A percentile compares a stretch with the other conserved stretches of the same genome.
Evolutionary conservation across 495 filamentous ascomycete genomes (phyloP).

Genomic region (Cercophora samala): DNA sequence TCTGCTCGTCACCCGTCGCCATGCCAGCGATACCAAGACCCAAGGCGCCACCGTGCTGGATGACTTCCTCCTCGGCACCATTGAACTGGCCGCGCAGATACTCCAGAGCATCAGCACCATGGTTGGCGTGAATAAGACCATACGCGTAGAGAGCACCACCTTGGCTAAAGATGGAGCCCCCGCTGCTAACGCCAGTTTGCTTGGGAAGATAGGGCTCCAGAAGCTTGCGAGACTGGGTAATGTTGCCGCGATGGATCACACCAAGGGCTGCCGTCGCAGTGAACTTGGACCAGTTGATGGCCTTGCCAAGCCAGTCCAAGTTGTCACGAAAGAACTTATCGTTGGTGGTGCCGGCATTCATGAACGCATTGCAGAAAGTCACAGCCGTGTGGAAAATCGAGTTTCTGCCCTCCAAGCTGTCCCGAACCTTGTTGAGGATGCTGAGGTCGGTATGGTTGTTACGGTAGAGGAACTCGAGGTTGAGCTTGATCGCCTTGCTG

Average conservation of each 20-base stretch:
- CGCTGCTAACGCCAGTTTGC: conserved; percentile 60
- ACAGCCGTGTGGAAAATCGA: conserved; percentile 98
- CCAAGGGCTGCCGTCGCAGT: conserved; percentile 95
- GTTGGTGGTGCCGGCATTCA: conserved; percentile 98
- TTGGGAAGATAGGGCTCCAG: conserved; percentile 92
- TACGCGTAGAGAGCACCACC: conserved; percentile 94
- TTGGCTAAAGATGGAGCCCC: conserved; percentile 90
- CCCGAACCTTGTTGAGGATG: conserved; percentile 92
- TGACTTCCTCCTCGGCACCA: conserved; percentile 83
- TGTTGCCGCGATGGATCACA: conserved; percentile 93
- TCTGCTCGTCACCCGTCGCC: conserved; percentile 85
- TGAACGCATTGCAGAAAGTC: conserved; percentile 96
- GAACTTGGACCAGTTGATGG: conserved; percentile 99
- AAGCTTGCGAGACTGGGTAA: conserved; percentile 87
- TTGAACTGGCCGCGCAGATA: conserved; percentile 86
- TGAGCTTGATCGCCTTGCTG: conserved; percentile 86
- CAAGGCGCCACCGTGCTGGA: conserved; percentile 93
- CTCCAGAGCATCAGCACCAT: conserved; percentile 86
- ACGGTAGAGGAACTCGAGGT: conserved; percentile 92
- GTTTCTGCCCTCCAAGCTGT: conserved; percentile 91
- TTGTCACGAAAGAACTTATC: conserved; percentile 98
- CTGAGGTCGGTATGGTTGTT: conserved; percentile 79
- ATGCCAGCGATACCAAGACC: conserved; percentile 96
- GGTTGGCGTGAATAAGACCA: conserved; percentile 96
- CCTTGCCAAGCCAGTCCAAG: conserved; percentile 96